These are phyloP conservation scores for Xylariaceae sp. DNA, from an alignment of 2,329 filamentous ascomycete species.

Conservation along the genomic window DNA sequence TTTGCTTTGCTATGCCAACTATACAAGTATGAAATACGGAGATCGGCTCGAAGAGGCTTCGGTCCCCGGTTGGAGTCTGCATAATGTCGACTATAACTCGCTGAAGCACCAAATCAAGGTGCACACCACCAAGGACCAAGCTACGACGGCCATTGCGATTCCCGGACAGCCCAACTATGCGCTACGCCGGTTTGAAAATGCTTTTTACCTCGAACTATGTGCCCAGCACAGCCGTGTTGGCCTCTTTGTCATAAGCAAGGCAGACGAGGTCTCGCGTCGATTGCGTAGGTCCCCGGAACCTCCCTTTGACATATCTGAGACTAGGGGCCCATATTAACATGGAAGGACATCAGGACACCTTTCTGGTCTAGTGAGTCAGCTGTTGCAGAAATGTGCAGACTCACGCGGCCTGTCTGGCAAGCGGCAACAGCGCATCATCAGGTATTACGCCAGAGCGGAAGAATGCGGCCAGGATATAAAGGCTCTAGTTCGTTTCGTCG, in stretches of 20 bases:
- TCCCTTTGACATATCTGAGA: neutral
- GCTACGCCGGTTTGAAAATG: conserved; percentile 60
- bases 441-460: conserved; percentile 47
- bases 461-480: conserved; percentile 66
- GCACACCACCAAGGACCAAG: conserved; percentile 67
- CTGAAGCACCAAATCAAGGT: conserved; percentile 80
- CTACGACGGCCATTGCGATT: conserved; percentile 59
- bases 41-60: conserved; percentile 68
- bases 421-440: conserved; percentile 47
- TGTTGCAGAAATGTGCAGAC: conserved; percentile 40
- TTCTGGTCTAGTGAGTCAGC: conserved; percentile 41
- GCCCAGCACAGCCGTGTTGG: conserved; percentile 72
- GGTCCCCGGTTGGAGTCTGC: conserved; percentile 75
- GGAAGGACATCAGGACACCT: conserved; percentile 39
- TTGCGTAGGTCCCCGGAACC: conserved; percentile 46
- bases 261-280: conserved; percentile 67
- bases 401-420: conserved; percentile 36
- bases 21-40: conserved; percentile 64
- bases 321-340: neutral
- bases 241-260: conserved; percentile 74
- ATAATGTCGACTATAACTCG: conserved; percentile 86
- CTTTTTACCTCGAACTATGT: conserved; percentile 65
- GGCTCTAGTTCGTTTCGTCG: conserved; percentile 59
- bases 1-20: conserved; percentile 12
- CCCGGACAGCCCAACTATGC: conserved; percentile 61